Evolutionary conservation across 2,329 filamentous ascomycete genomes (phyloP), one percentile per base, ranked within the genome.

Genomic region (Elsinoe australis): DNA sequence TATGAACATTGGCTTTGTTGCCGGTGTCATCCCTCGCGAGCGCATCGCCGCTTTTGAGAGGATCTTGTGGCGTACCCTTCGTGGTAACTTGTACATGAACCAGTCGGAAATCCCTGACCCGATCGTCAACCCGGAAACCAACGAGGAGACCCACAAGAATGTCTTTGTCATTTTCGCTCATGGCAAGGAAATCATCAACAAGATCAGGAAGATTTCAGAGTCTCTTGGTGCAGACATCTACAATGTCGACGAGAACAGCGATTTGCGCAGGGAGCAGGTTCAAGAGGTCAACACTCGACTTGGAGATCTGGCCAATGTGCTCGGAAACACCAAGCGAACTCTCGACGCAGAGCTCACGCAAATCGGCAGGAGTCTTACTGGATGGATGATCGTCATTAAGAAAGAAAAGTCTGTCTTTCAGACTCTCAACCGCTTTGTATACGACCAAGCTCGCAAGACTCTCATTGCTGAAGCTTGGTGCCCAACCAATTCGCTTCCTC

Each of bases 161-260:
- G 92, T 98, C 49, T 98, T 98, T 62, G 90, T 98, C 62, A 98
- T 98, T 67, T 98, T 98, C 60, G 92, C 92, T 9, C 92, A 98
- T 62, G 92, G 92, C 63, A 95, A 95, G 69, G 90, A 96, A 68
- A 95, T 98, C 58, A 82, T 98, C 59, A 86, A 89, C 62, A 98
- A 98, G 80, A 96, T 98, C 64, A 82, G 92, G 62, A 96, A 95
- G 77, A 96, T 98, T 53, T 96, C 90, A 1, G 92, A 98, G 71
- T 95, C 89, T 6, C 83, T 98, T 68, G 87, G 90, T 53, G 92
- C 94, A 49, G 87, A 95, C 62, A 78, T 96, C 53, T 98, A 98
- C 75, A 88, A 82, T 57, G 92, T 98, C 24, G 92, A 98, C 59
- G 92, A 98, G 74, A 95, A 96, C 71, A 87, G 85, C 66, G 92